Evolutionary conservation across 179 eudicot genomes (phyloP).

Genomic region (Patellifolia procumbens): DNA sequence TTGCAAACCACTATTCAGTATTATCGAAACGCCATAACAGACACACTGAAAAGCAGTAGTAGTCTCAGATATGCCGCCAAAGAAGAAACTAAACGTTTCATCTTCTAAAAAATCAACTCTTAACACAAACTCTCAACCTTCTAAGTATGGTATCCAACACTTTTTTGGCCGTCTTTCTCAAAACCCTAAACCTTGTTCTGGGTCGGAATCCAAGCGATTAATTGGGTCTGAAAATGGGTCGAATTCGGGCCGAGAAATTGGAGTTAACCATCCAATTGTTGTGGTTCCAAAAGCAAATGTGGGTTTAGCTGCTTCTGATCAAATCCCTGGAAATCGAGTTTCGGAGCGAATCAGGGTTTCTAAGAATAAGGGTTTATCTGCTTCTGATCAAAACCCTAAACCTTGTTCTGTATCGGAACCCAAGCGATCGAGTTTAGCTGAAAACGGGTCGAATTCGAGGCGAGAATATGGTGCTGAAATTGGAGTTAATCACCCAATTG

Average conservation of each 20-base stretch:
- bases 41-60: too few species aligned
- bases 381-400: slow-evolving; percentile 31
- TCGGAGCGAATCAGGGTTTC: too few species aligned
- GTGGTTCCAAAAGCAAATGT: too few species aligned
- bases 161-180: slow-evolving; percentile 78
- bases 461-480: neutral
- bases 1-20: too few species aligned
- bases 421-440: neutral
- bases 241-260: too few species aligned
- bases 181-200: too few species aligned
- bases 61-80: slow-evolving; percentile 79
- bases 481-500: neutral
- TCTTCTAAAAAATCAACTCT: slow-evolving; percentile 58
- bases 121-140: slow-evolving; percentile 50
- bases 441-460: neutral
- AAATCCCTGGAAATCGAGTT: too few species aligned
- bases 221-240: too few species aligned
- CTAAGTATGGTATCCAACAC: slow-evolving; percentile 87
- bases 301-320: too few species aligned
- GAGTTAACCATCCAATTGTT: too few species aligned
- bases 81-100: slow-evolving; percentile 48
- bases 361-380: too few species aligned
- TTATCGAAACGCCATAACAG: neutral
- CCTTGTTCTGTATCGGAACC: neutral
- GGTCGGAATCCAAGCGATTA: neutral